Base-by-base conservation (phyloP, 306 rosid genomes). In the Malus fusca region DNA sequence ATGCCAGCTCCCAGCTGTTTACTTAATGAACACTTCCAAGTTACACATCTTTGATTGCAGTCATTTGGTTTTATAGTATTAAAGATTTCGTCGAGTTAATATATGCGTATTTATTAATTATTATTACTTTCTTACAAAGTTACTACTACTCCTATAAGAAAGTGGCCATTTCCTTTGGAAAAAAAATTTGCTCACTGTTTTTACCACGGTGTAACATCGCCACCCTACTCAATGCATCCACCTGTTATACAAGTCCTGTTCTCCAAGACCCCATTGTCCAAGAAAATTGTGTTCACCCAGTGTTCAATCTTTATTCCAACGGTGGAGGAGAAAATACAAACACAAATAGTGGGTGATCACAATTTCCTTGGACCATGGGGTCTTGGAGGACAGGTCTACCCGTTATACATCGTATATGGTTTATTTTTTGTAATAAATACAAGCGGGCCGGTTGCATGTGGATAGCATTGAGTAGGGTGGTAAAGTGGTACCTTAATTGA, bases 1-100 rank as follows among this genome's bases (percentile, higher is more conserved):
- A 60, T 62, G 46, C 51, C 79, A 69, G 31, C 77, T 64, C 35
- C 60, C 72, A 56, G 25, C 77, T 56, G 69, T 78, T 74, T 78
- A 48, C 74, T 28, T 74, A 31, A 51, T 42, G 15, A 44, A 21
- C 55, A 67, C 82, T 73, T 77, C 4, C 42, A 30, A 68, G 62
- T 73, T 31, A 31, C 69, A 31, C 63, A 46, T 51, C 14, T 60
- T 62, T 53, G 53, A 68, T 48, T 46, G 37, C 55, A 37, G 51
- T 72, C 73, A 53, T 21, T 19, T 60, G 51, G n/a, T 67, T 14
- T 46, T 46, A 14, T 46, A 21, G 37, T 62, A 60, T 56, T 61
- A 31, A 19, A 30, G 30, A 37, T 52, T 11, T 8, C 13, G 40
- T 52, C 1, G 42, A 63, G 68, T 28, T 30, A 18, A 11, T 30